A percentile compares a stretch with the other conserved stretches of the same genome.
Evolutionary conservation across 495 filamentous ascomycete species (phyloP).

Genomic region (Choiromyces venosus): DNA sequence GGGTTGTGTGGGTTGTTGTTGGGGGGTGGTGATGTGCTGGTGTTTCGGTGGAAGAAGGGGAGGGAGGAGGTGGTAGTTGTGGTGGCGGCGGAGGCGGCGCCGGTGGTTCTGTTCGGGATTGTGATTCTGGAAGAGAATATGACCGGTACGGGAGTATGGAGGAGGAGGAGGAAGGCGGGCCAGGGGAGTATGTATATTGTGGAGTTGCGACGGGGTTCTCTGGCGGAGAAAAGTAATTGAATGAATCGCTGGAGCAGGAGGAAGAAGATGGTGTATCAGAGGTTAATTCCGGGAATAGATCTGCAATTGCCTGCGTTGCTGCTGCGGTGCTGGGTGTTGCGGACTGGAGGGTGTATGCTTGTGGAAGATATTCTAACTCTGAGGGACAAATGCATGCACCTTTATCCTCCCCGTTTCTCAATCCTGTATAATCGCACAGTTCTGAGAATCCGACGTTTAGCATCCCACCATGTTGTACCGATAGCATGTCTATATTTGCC

Average conservation of each 20-base stretch:
- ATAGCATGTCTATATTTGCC: not conserved
- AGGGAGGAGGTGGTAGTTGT: not conserved
- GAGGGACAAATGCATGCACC: not conserved
- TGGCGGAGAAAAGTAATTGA: not conserved
- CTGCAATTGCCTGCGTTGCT: conserved; percentile 21
- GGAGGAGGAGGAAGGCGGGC: not conserved
- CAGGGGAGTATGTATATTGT: not conserved
- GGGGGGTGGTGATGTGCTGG: not conserved
- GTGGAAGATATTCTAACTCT: not conserved
- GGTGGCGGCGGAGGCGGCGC: not conserved
- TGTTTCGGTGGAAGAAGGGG: not conserved
- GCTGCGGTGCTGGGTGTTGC: conserved; percentile 5
- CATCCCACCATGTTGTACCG: not conserved
- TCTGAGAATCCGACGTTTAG: not conserved
- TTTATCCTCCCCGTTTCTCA: not conserved
- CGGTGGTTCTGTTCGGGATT: conserved; percentile 1
- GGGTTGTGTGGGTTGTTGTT: conserved; percentile 3
- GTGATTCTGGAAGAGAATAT: not conserved
- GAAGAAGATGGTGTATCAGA: not conserved
- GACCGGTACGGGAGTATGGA: not conserved
- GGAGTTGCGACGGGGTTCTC: not conserved
- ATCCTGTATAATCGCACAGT: not conserved
- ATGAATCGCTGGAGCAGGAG: not conserved
- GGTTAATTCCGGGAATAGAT: conserved; percentile 26
- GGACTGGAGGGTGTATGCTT: not conserved